Evolutionary conservation across 106 monocot genomes (phyloP).

Genomic region (Xerophyta viscosa): DNA sequence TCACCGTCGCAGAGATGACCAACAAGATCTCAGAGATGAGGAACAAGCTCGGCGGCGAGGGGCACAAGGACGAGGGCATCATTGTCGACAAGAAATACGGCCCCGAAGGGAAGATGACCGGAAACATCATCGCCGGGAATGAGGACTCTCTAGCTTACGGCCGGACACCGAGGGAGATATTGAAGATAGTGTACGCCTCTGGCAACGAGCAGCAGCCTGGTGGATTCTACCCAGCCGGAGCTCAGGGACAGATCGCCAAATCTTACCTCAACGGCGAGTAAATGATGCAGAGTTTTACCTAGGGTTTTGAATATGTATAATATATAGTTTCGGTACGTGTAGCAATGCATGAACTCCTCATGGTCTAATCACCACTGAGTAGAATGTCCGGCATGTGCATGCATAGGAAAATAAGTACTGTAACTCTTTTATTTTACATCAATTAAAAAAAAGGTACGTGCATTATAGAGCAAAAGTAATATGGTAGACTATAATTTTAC

Average conservation of each 20-base stretch:
- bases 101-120: constrained; percentile 28
- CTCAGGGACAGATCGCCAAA: constrained; percentile 33
- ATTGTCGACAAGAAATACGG: constrained; percentile 34
- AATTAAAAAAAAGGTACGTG: too few species aligned
- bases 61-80: constrained; percentile 65
- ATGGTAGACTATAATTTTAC: too few species aligned
- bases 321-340: too few species aligned
- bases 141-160: constrained; percentile 32
- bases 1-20: constrained; percentile 61
- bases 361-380: too few species aligned
- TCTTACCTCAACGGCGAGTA: constrained; percentile 12
- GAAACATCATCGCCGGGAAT: constrained; percentile 55
- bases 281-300: too few species aligned
- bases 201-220: constrained; percentile 28
- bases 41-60: constrained; percentile 36
- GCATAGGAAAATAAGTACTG: too few species aligned
- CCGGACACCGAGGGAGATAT: constrained; percentile 49
- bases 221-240: constrained; percentile 63
- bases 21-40: constrained; percentile 36
- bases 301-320: too few species aligned
- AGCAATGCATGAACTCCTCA: too few species aligned
- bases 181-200: constrained; percentile 52
- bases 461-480: too few species aligned
- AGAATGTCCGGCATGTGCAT: too few species aligned
- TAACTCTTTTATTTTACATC: too few species aligned